A percentile compares a stretch with the other conserved stretches of the same genome.
phyloP scores from a whole-genome alignment of 2,329 filamentous ascomycete genomes.

The Fusarium sp. region DNA sequence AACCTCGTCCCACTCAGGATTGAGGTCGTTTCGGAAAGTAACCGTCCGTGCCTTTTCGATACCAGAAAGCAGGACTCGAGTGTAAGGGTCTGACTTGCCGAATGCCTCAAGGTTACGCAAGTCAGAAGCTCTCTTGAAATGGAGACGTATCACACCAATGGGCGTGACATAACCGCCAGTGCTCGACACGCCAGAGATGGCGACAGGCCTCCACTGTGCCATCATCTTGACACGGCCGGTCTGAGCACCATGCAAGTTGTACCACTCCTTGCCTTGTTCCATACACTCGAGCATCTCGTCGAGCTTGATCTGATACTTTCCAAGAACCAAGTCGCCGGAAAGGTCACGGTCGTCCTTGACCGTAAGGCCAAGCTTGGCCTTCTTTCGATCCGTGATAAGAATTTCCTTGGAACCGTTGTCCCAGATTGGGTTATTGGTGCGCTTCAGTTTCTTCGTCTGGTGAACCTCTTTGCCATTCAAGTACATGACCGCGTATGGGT shows the following conservation, averaged over 20 bases:
- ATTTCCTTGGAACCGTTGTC: constrained; percentile 93
- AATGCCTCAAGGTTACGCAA: constrained; percentile 94
- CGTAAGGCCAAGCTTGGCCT: constrained; percentile 87
- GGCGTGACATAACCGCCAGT: constrained; percentile 92
- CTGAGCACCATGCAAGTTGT: constrained; percentile 82
- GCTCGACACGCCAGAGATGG: constrained; percentile 80
- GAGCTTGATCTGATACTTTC: constrained; percentile 94
- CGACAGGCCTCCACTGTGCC: constrained; percentile 95
- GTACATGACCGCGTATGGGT: constrained; percentile 87
- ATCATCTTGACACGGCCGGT: constrained; percentile 89
- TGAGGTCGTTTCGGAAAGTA: constrained; percentile 94
- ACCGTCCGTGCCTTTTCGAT: constrained; percentile 93
- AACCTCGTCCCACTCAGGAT: constrained; percentile 95
- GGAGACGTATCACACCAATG: constrained; percentile 93
- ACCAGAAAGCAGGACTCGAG: constrained; percentile 86
- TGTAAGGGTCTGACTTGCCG: constrained; percentile 97
- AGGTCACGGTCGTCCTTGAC: constrained; percentile 97
- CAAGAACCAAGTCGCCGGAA: constrained; percentile 82
- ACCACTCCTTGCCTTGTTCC: constrained; percentile 96
- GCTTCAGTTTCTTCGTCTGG: constrained; percentile 90
- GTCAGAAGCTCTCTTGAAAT: constrained; percentile 84
- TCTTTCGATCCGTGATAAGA: constrained; percentile 92
- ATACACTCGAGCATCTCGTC: constrained; percentile 92
- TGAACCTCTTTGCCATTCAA: constrained; percentile 94
- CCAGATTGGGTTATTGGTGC: constrained; percentile 98